Percentiles rank a stretch among this genome's conserved stretches.
These are phyloP conservation scores for Usnea hakonensis DNA, from an alignment of 495 filamentous ascomycete species.

Conservation along the genomic window DNA sequence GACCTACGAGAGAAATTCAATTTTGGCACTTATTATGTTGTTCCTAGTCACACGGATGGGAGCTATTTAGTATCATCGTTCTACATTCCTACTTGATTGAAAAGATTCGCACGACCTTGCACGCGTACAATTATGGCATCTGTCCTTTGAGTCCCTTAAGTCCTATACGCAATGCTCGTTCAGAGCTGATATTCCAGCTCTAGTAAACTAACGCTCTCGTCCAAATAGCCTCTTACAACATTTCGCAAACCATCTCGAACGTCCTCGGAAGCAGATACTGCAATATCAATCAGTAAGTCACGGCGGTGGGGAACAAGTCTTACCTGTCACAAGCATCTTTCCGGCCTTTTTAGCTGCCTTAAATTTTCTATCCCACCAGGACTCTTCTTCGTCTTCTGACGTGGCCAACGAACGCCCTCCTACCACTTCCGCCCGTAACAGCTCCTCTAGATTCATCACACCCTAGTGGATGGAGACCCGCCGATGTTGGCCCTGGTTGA, in stretches of 20 bases:
- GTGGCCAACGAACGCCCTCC: not conserved
- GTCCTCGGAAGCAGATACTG: conserved; percentile 8
- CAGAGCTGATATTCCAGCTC: conserved; percentile 1
- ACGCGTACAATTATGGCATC: not conserved
- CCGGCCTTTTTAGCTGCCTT: conserved; percentile 6
- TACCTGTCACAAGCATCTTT: conserved; percentile 10
- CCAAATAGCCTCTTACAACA: conserved; percentile 5
- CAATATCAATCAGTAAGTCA: conserved; percentile 8
- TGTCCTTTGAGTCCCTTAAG: not conserved
- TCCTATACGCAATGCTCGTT: not conserved
- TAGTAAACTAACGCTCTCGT: conserved; percentile 2
- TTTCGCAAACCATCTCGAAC: conserved; percentile 6
- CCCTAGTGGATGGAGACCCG: not conserved
- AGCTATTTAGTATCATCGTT: not conserved
- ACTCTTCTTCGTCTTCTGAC: conserved; percentile 14
- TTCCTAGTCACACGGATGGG: not conserved
- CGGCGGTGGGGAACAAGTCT: not conserved
- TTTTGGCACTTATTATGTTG: no score
- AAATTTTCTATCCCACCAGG: not conserved
- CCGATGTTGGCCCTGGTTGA: conserved; percentile 2
- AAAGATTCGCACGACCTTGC: not conserved
- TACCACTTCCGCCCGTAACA: conserved; percentile 8
- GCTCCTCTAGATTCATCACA: not conserved
- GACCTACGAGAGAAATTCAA: no score
- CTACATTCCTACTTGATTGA: not conserved